Base-by-base conservation (phyloP, 2,329 filamentous ascomycete species). In the Aspergillus sojae region DNA sequence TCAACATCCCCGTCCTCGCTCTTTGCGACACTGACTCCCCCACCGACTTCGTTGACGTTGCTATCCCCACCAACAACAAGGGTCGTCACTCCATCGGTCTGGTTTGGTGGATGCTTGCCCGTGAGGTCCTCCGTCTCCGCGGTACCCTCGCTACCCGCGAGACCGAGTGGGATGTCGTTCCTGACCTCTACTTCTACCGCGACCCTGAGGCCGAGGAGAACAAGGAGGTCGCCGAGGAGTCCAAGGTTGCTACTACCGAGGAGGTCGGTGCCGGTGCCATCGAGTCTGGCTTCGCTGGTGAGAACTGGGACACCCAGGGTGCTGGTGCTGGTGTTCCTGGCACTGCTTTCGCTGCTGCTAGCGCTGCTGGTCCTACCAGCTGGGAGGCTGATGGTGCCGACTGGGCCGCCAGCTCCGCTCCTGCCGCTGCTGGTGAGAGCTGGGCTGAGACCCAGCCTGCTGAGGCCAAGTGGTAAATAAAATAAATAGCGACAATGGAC, bases 31-130 rank as follows among this genome's bases (percentile, higher is more conserved):
- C 94, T 80, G 95, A 99, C 88, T 98, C 95, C 67, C 95, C 95
- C 79, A 98, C 95, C 83, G 94, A 99, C 86, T 99, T 94, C 87
- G 95, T 99, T 81, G 95, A 99, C 81, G 93, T 98, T 83, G 95
- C 95, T 84, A 99, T 99, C 85, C 95, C 95, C 79, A 97, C 95
- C 87, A 99, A 99, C 93, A 99, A 99, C 93, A 99, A 99, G 91
- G 94, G 94, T 88, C 94, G 95, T 82, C 94, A 98, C 86, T 90
- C 96, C 82, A 99, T 99, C 78, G 95, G 95, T 87, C 88, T 95
- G 77, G 83, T 99, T 86, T 99, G 95, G 95, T 99, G 95, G 95
- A 91, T 99, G 90, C 89, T 99, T 75, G 94, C 95, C 82, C 95
- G 95, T 88, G 95, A 99, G 89, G 94, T 99, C 81, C 94, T 99